Base-by-base conservation (phyloP, 2,329 filamentous ascomycete genomes). In the Pyricularia pennisetigena region DNA sequence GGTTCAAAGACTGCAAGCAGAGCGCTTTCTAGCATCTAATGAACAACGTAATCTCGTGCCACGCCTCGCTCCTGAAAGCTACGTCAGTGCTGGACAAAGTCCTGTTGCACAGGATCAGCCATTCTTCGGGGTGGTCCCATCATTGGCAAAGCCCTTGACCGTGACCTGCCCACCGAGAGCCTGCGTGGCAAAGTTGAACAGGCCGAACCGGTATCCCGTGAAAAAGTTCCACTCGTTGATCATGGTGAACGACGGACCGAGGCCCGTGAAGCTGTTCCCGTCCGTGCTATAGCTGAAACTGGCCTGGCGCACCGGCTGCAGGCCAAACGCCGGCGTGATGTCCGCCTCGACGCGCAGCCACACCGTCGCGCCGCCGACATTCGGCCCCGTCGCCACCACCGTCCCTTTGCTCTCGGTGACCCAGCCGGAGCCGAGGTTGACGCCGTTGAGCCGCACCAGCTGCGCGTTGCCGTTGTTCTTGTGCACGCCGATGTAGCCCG, bases 401-500 rank as follows among this genome's bases (percentile, higher is more conserved):
- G 68, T 73, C 0, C 78, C 80, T 0, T 72, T 75, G 1, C 69
- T 74, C 0, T 70, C 68, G 0, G 77, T 78, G 9, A 71, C 70
- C 77, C 79, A 81, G 67, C 35, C 35, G 35, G 28, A 24, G 1
- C 71, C 71, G 30, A 79, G 73, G 1, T 74, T 74, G 14, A 78
- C 71, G 4, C 73, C 75, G 26, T 73, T 71, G 0, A 78, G 72
- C 20, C 76, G 70, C 2, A 72, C 71, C 6, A 81, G 70, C 5
- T 70, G 74, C n/a, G 74, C 73, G 0, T 70, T 71, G 26, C 71
- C 73, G 3, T 73, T 75, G 69, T 76, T 74, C 74, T 70, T 81
- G 76, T 69, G 81, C 74, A 88, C 74, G 1, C 82, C 67, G 32
- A 88, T 83, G 73, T 82, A 87, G 0, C 83, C 83, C 0, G 79